phyloP scores from a whole-genome alignment of 257 asterid species.

The Striga asiatica region DNA sequence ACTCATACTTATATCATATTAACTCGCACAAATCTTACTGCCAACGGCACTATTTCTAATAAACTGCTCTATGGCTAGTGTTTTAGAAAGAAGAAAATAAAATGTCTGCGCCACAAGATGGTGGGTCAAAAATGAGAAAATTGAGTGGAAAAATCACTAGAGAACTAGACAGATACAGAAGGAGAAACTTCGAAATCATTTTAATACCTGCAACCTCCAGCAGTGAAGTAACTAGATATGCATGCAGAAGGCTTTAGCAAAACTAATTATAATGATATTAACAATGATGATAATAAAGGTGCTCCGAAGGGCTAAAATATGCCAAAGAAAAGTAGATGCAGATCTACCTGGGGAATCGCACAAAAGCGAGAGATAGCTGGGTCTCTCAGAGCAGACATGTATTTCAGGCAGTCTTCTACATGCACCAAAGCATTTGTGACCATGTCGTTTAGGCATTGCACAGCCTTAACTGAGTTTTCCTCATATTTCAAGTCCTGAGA shows the following conservation, averaged over 20 bases:
- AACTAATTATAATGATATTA: neutral
- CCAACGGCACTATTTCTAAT: neutral
- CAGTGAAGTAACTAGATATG: too few species aligned
- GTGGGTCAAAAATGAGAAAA: neutral
- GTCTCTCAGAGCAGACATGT: conserved; percentile 61
- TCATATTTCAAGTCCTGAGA: conserved; percentile 69
- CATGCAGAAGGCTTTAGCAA: too few species aligned
- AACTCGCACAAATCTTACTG: neutral
- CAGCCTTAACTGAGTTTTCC: conserved; percentile 85
- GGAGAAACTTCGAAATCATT: neutral
- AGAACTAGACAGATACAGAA: neutral
- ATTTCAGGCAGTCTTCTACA: conserved; percentile 68
- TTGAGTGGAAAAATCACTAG: neutral
- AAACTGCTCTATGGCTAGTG: neutral
- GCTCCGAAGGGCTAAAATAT: conserved; percentile 4
- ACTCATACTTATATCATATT: neutral
- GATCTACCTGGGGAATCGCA: conserved; percentile 90
- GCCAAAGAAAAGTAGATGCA: neutral
- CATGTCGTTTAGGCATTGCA: conserved; percentile 94
- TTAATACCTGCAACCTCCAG: neutral
- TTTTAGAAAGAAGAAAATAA: neutral
- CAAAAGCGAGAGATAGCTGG: conserved; percentile 88
- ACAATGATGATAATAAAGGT: neutral
- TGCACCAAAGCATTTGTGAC: conserved; percentile 80
- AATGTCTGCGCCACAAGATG: neutral